Conservation (phyloP, 106 monocot genomes). For the Amphibolis antarctica region DNA sequence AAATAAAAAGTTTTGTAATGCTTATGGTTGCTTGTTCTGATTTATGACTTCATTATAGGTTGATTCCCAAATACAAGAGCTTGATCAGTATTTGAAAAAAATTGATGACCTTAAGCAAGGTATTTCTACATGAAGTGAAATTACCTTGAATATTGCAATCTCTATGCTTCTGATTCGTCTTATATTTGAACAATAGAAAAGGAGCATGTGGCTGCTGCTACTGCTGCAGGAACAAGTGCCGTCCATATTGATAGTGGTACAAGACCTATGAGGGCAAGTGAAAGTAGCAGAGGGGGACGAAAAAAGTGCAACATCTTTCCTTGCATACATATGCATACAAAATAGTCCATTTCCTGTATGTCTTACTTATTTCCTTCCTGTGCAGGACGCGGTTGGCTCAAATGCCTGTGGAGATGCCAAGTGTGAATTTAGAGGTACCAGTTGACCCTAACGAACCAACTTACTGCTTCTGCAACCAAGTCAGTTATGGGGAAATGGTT, state of each 20-base stretch:
- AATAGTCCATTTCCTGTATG: neutral
- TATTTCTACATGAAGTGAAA: neutral
- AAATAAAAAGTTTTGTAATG: too few species aligned
- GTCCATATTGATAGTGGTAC: constrained; percentile 21
- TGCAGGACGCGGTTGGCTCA: constrained; percentile 34
- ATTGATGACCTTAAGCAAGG: constrained; percentile 68
- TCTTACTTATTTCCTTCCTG: neutral
- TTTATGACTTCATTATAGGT: constrained; percentile 38
- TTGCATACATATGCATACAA: neutral
- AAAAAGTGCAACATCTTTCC: constrained; percentile 49
- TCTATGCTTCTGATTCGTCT: neutral
- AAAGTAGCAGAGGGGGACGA: constrained; percentile 49
- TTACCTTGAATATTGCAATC: neutral
- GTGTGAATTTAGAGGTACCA: constrained; percentile 68
- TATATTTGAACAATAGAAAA: constrained; percentile 27
- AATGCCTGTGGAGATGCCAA: constrained; percentile 15
- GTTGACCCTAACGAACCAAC: constrained; percentile 98
- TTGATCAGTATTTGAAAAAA: constrained; percentile 86
- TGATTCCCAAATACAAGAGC: constrained; percentile 80
- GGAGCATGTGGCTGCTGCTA: constrained; percentile 26
- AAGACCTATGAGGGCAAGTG: constrained; percentile 40
- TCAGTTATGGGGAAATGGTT: constrained; percentile 97
- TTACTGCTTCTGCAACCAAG: constrained; percentile 96
- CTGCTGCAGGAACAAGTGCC: constrained; percentile 4
- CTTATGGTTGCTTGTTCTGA: neutral